phyloP scores from a whole-genome alignment of 148 eudicot species.

The Silene conica region DNA sequence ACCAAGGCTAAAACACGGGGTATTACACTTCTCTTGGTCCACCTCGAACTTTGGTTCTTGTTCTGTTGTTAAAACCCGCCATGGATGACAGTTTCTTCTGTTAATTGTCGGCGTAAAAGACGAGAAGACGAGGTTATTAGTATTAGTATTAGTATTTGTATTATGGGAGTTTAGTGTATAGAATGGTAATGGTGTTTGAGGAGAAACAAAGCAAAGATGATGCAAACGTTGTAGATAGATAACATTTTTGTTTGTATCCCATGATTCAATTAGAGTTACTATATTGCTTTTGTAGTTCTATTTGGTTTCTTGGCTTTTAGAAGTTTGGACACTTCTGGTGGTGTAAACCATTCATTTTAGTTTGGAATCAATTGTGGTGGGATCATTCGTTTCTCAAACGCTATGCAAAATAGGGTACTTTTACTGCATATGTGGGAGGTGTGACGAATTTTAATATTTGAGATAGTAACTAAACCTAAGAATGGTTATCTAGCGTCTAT shows the following conservation, averaged over 20 bases:
- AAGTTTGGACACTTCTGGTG: too few species aligned
- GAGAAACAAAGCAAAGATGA: conserved; percentile 18
- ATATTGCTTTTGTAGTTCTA: too few species aligned
- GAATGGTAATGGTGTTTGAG: conserved; percentile 18
- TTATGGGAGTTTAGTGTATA: not conserved
- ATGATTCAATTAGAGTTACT: not conserved
- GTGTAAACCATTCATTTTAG: too few species aligned
- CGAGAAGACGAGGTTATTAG: not conserved
- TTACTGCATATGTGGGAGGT: too few species aligned
- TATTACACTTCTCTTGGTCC: conserved; percentile 55
- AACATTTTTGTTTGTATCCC: not conserved
- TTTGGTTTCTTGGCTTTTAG: too few species aligned
- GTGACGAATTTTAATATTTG: too few species aligned
- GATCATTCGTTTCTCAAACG: too few species aligned
- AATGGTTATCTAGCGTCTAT: too few species aligned
- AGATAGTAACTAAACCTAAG: too few species aligned
- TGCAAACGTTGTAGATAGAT: conserved; percentile 14
- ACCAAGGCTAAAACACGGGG: too few species aligned
- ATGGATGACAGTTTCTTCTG: not conserved
- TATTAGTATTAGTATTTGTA: not conserved
- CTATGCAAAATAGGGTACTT: too few species aligned
- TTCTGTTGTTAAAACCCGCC: conserved; percentile 32
- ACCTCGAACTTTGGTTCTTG: conserved; percentile 51
- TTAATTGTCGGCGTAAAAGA: not conserved
- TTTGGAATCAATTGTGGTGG: too few species aligned